phyloP scores from a whole-genome alignment of 2,329 filamentous ascomycete genomes.

The Stromatinia cepivora region DNA sequence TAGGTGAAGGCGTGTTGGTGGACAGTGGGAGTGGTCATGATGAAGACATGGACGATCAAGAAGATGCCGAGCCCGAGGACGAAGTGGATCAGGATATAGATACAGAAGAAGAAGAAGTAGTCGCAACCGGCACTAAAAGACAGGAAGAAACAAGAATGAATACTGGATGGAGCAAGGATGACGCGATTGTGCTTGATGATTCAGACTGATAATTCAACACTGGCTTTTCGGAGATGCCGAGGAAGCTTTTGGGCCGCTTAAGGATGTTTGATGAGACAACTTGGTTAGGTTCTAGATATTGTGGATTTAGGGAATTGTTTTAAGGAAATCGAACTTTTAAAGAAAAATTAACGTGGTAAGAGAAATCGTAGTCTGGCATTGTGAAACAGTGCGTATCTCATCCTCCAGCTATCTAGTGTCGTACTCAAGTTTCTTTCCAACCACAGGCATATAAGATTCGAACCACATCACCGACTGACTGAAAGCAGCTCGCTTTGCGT shows the following conservation, averaged over 20 bases:
- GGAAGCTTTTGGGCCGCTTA: background rate
- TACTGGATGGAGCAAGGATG: background rate
- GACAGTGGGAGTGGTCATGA: background rate
- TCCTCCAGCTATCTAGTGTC: background rate
- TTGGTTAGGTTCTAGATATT: background rate
- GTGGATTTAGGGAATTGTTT: background rate
- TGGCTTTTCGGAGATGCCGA: background rate
- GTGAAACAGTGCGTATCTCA: background rate
- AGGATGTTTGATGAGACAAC: background rate
- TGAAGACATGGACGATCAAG: background rate
- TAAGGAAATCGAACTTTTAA: background rate
- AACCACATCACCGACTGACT: conserved; percentile 6
- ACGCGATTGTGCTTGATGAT: conserved; percentile 7
- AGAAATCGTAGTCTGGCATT: background rate
- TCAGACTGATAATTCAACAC: background rate
- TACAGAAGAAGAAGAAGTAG: background rate
- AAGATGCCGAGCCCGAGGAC: background rate
- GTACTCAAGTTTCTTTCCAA: background rate
- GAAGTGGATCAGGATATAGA: background rate
- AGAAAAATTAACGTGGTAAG: background rate
- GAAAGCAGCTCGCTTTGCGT: conserved; percentile 9
- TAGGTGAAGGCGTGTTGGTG: too few relatives aligned
- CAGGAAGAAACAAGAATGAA: background rate
- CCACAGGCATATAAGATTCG: background rate
- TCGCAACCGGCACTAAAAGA: background rate